Evolutionary conservation across 768 basidiomycete species (phyloP), one percentile per base, ranked within the genome.

Genomic region (Clavulina sp.): DNA sequence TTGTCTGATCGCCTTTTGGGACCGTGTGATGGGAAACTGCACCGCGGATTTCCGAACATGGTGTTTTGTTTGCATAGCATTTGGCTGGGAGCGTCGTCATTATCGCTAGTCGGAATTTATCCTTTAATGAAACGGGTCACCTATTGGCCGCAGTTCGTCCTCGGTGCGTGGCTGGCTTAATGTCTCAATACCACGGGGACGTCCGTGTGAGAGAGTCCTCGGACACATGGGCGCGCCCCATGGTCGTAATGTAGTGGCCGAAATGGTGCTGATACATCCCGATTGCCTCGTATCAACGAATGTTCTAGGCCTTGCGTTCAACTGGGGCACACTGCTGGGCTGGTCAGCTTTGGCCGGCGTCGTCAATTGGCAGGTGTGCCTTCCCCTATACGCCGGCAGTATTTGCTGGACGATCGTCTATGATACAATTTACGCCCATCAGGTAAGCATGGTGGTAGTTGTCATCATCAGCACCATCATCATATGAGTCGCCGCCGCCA

Each of bases 111-210:
- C 41, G 76, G 76, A 4, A 62, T 88, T 43, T 99, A 99, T 65
- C 95, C 95, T 0, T 70, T 93, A 57, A 97, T 99, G 95, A 99
- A 99, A 65, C 76, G 95, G 13, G 67, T 95, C 36, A 99, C 95
- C 0, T 71, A 96, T 62, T 99, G 93, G 86, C 95, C 95, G 1
- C 95, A 99, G 62, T 80, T 85, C 36, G 82, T 95, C 28, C 80
- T 99, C 21, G 93, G 92, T 87, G 54, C 53, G 77, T 59, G n/a
- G n/a, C n/a, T n/a, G n/a, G n/a, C n/a, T n/a, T n/a, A n/a, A n/a
- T n/a, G n/a, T n/a, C n/a, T n/a, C n/a, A n/a, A n/a, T n/a, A n/a
- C n/a, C n/a, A n/a, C n/a, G n/a, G n/a, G n/a, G n/a, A n/a, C n/a
- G n/a, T n/a, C n/a, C n/a, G n/a, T n/a, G n/a, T n/a, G n/a, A n/a